These are phyloP conservation scores for Eleusine indica DNA, from an alignment of 176 grass and related monocot genomes.

Conservation along the genomic window DNA sequence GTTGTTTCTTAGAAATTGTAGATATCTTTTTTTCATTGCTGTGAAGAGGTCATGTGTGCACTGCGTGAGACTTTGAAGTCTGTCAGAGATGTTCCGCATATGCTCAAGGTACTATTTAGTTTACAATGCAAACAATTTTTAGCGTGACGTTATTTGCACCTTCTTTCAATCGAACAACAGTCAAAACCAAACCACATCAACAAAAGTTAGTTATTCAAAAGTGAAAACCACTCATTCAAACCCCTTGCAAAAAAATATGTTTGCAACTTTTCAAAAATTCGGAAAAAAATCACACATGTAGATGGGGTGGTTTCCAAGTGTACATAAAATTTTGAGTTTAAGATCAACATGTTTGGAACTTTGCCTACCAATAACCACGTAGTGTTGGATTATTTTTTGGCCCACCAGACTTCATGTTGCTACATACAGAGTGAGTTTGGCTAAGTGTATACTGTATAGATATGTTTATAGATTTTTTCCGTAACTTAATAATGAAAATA, in stretches of 20 bases:
- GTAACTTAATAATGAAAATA: constrained; percentile 22
- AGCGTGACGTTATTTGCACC: constrained; percentile 9
- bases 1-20: constrained; percentile 62
- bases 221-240: neutral
- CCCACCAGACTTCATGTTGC: neutral
- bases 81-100: constrained; percentile 92
- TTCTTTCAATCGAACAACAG: neutral
- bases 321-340: neutral
- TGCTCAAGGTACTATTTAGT: constrained; percentile 73
- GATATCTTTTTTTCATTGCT: constrained; percentile 97
- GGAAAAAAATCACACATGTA: neutral
- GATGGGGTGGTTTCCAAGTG: neutral
- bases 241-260: neutral
- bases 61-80: constrained; percentile 87
- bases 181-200: constrained; percentile 27
- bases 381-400: constrained; percentile 8
- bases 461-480: constrained; percentile 13
- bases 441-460: constrained; percentile 5
- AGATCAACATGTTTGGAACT: neutral
- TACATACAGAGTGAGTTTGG: constrained; percentile 11
- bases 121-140: constrained; percentile 25
- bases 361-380: neutral
- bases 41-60: constrained; percentile 89
- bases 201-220: constrained; percentile 18
- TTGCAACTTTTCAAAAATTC: neutral